Base-by-base conservation (phyloP, 1,139 yeast genomes). In the Suhomyces maxii region DNA sequence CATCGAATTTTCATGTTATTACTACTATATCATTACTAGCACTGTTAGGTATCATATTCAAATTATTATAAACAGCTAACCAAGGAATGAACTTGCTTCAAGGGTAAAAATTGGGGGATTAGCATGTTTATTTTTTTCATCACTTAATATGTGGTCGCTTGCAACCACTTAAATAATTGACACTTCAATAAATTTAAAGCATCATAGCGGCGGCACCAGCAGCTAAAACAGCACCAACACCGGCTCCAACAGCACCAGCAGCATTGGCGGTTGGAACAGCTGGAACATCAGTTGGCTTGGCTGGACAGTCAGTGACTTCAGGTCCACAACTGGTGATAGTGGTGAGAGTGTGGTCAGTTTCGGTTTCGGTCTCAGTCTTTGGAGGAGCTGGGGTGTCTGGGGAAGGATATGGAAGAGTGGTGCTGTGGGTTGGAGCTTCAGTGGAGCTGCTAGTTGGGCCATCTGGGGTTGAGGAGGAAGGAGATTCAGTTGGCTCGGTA, bases 241-340 rank as follows among this genome's bases (percentile, higher is more conserved):
- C 60, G 42, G 60, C 56, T 51, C 64, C 65, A 32, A 62, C 54
- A 37, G 55, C 58, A 35, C 54, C 57, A 36, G 52, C 63, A 42
- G 52, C 61, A 39, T 49, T 49, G 14, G 31, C 37, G 31, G 46
- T 10, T n/a, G 39, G 32, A 13, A 37, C 34, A 14, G 39, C 3
- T 38, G 36, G 37, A 11, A 38, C 39, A 28, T 53, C 45, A 33
- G 46, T 13, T 37, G 48, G 38, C 41, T 41, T 45, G 33, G 53
- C 56, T 46, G 59, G 57, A 37, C 58, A 55, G 56, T 53, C 46
- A 13, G 56, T 47, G 28, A 53, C 57, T 11, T 48, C 46, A 10
- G 48, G 40, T 23, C 45, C 50, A 51, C 58, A 54, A 33, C 51
- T 47, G 37, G 58, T 55, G 44, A 53, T 45, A 36, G 58, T 55